phyloP scores from a whole-genome alignment of 495 filamentous ascomycete species.

The Penicillium parvum region DNA sequence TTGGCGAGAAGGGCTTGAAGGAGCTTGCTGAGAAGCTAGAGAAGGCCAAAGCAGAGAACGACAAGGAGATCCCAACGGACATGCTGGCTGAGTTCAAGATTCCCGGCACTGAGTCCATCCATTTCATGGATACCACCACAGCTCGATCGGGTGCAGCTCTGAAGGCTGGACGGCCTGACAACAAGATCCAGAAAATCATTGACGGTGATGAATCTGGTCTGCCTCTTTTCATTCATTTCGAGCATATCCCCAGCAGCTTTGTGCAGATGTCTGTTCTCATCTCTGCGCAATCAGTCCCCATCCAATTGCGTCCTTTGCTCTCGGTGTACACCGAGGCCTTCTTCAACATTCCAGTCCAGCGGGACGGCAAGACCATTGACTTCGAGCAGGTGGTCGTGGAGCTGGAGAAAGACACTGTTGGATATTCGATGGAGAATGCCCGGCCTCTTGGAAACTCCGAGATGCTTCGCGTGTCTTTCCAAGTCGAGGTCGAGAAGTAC shows the following conservation, averaged over 20 bases:
- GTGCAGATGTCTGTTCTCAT: constrained; percentile 75
- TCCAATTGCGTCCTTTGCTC: constrained; percentile 73
- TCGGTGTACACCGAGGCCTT: constrained; percentile 84
- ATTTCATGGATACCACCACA: constrained; percentile 86
- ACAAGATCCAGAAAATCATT: constrained; percentile 69
- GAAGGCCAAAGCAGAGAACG: constrained; percentile 73
- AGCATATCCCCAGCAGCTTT: constrained; percentile 86
- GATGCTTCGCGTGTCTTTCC: constrained; percentile 72
- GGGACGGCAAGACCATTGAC: constrained; percentile 70
- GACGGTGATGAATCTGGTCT: constrained; percentile 60
- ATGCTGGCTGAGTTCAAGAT: constrained; percentile 76
- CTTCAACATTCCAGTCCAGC: constrained; percentile 83
- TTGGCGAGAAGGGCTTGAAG: constrained; percentile 65
- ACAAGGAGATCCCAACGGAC: constrained; percentile 71
- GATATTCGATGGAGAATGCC: constrained; percentile 66
- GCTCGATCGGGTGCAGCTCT: constrained; percentile 79
- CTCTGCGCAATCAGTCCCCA: constrained; percentile 67
- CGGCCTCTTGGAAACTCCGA: constrained; percentile 69
- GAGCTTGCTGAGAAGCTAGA: constrained; percentile 71
- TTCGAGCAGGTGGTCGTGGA: constrained; percentile 90
- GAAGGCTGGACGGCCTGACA: constrained; percentile 60
- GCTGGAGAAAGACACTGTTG: constrained; percentile 85
- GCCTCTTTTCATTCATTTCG: constrained; percentile 94
- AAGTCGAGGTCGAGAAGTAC: constrained; percentile 87
- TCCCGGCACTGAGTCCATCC: constrained; percentile 79